phyloP scores from a whole-genome alignment of 75 land plant genomes.

The Azolla pinnata region DNA sequence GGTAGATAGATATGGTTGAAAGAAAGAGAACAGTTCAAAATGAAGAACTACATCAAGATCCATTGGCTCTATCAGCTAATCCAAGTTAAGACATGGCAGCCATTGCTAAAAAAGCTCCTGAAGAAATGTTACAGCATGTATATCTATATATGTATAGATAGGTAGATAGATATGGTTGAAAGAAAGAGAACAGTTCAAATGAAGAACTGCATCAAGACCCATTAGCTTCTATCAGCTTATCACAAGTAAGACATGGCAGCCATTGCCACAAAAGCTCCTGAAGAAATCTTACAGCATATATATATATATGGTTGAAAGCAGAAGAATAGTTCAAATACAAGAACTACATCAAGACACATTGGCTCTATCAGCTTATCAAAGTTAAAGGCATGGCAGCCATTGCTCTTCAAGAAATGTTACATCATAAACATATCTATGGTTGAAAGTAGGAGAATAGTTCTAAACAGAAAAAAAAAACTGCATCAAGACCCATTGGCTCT shows the following conservation, averaged over 20 bases:
- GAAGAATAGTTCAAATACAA: too few species aligned
- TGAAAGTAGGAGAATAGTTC: neutral
- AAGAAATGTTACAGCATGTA: neutral
- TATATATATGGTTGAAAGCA: too few species aligned
- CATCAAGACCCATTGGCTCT: neutral
- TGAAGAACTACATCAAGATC: too few species aligned
- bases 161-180: too few species aligned
- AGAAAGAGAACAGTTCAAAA: too few species aligned
- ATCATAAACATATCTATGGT: neutral
- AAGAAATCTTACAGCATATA: neutral
- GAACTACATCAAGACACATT: too few species aligned
- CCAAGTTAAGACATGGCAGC: conserved; percentile 48
- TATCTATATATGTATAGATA: too few species aligned
- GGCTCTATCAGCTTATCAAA: conserved; percentile 52
- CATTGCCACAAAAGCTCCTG: neutral
- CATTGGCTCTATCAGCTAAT: conserved; percentile 46
- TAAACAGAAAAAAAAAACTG: neutral
- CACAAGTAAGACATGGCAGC: neutral
- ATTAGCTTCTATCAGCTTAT: neutral
- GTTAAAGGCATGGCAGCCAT: neutral
- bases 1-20: too few species aligned
- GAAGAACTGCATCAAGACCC: neutral
- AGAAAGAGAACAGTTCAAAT: too few species aligned
- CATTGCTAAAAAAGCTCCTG: conserved; percentile 84
- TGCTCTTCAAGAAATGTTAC: neutral